Percentiles rank a stretch among this genome's conserved stretches.
These are phyloP conservation scores for Areca catechu DNA, from an alignment of 176 grass and related monocot genomes.

Conservation along the genomic window DNA sequence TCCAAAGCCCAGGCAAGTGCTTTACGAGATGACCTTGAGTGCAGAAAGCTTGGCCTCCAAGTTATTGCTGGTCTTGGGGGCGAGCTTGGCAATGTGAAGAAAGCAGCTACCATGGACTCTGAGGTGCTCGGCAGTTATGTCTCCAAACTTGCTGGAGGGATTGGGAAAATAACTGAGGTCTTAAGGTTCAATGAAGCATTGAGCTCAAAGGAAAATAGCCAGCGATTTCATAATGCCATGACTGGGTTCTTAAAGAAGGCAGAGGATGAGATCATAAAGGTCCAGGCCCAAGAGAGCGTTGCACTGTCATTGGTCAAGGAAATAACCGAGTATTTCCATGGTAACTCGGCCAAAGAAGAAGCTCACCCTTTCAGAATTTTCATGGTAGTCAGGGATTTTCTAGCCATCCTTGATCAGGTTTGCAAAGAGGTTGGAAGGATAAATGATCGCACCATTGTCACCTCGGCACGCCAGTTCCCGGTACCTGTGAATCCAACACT, in stretches of 20 bases:
- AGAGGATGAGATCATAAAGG: constrained; percentile 70
- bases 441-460: constrained; percentile 61
- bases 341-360: constrained; percentile 74
- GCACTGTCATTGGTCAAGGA: constrained; percentile 88
- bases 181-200: constrained; percentile 45
- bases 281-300: constrained; percentile 83
- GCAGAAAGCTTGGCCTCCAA: constrained; percentile 74
- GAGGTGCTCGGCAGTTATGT: constrained; percentile 85
- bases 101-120: constrained; percentile 89
- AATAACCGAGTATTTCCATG: constrained; percentile 94
- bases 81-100: constrained; percentile 80
- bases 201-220: constrained; percentile 25
- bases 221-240: constrained; percentile 65
- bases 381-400: constrained; percentile 91
- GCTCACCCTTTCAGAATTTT: constrained; percentile 96
- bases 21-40: constrained; percentile 59
- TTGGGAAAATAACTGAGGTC: constrained; percentile 74
- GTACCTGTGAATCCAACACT: constrained; percentile 79
- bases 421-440: constrained; percentile 78
- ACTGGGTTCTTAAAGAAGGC: constrained; percentile 60
- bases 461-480: constrained; percentile 68
- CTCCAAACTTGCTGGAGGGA: constrained; percentile 72
- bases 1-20: constrained; percentile 42
- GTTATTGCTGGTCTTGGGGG: constrained; percentile 63
- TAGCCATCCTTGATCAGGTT: constrained; percentile 63